A percentile compares a stretch with the other conserved stretches of the same genome.
Evolutionary conservation across 2,329 filamentous ascomycete species (phyloP).

Genomic region (Hymenoscyphus linearis): DNA sequence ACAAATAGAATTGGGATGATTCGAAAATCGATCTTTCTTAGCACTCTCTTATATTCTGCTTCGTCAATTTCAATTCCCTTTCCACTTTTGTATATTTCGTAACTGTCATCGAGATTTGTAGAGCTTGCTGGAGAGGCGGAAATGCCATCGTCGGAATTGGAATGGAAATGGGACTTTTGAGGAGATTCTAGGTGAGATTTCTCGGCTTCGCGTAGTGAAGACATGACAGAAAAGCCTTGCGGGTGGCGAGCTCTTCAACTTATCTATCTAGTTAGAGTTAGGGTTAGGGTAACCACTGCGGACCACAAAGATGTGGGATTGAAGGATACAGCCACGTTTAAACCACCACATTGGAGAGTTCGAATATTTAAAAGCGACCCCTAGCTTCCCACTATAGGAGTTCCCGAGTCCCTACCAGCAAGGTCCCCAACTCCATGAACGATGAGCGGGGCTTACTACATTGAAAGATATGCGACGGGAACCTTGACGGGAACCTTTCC

Average conservation of each 20-base stretch:
- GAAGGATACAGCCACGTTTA: too few species aligned
- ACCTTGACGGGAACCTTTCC: too few species aligned
- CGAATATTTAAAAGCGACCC: background rate
- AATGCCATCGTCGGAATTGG: slow-evolving; percentile 5
- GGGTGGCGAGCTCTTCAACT: background rate
- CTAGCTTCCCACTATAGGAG: background rate
- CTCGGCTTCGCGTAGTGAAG: background rate
- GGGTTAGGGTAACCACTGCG: too few species aligned
- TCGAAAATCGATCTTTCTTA: slow-evolving; percentile 48
- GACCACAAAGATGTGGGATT: too few species aligned
- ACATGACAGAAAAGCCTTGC: background rate
- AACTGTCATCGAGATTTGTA: slow-evolving; percentile 34
- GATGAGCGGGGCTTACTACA: background rate
- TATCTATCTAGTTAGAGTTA: background rate
- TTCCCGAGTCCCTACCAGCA: background rate
- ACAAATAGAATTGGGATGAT: slow-evolving; percentile 52
- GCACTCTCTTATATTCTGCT: slow-evolving; percentile 34
- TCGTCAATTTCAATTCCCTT: slow-evolving; percentile 25
- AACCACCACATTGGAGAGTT: background rate
- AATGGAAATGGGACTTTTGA: background rate
- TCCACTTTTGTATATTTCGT: slow-evolving; percentile 33
- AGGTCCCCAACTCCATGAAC: background rate
- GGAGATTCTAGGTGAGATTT: background rate
- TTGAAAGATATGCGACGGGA: background rate
- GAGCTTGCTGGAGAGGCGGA: slow-evolving; percentile 18